A percentile compares a stretch with the other conserved stretches of the same genome.
These are phyloP conservation scores for Tylopilus vinaceipallidus DNA, from an alignment of 768 basidiomycete genomes.

Conservation along the genomic window DNA sequence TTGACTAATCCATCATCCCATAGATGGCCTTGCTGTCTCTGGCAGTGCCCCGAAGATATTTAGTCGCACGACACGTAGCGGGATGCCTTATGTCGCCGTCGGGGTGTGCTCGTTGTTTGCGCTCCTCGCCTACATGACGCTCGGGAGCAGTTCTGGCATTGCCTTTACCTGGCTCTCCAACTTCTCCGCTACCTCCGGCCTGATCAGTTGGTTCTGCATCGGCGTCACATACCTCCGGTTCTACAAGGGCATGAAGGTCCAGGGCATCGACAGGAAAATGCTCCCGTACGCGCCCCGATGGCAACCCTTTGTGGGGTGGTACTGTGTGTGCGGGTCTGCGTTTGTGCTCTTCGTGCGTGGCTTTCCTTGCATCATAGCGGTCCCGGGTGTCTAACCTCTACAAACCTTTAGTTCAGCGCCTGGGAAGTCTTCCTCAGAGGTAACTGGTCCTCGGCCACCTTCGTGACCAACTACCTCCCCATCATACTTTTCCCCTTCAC, in stretches of 20 bases:
- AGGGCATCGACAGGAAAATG: constrained; percentile 45
- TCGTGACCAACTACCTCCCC: constrained; percentile 44
- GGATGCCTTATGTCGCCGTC: constrained; percentile 47
- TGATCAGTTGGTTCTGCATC: constrained; percentile 46
- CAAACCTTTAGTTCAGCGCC: constrained; percentile 41
- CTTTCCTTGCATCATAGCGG: too few relatives aligned
- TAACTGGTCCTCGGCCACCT: constrained; percentile 37
- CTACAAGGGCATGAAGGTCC: constrained; percentile 43
- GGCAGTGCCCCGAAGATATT: constrained; percentile 58
- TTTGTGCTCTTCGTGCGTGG: constrained; percentile 37
- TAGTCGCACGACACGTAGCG: constrained; percentile 33
- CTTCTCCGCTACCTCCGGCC: constrained; percentile 38
- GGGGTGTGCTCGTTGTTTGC: constrained; percentile 30
- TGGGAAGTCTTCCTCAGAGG: constrained; percentile 42
- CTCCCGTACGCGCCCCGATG: constrained; percentile 46
- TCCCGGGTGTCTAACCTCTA: too few relatives aligned
- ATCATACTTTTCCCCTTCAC: constrained; percentile 46
- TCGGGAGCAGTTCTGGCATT: constrained; percentile 32
- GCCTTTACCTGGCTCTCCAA: constrained; percentile 44
- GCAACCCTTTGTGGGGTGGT: constrained; percentile 44
- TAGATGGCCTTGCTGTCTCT: constrained; percentile 52
- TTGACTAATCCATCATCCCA: constrained; percentile 20
- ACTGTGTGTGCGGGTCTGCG: constrained; percentile 27
- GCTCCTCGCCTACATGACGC: constrained; percentile 41
- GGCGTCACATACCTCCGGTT: constrained; percentile 47